These are phyloP conservation scores for Sugiyamaella grinbergsii DNA, from an alignment of 1,139 yeast genomes.

Conservation along the genomic window DNA sequence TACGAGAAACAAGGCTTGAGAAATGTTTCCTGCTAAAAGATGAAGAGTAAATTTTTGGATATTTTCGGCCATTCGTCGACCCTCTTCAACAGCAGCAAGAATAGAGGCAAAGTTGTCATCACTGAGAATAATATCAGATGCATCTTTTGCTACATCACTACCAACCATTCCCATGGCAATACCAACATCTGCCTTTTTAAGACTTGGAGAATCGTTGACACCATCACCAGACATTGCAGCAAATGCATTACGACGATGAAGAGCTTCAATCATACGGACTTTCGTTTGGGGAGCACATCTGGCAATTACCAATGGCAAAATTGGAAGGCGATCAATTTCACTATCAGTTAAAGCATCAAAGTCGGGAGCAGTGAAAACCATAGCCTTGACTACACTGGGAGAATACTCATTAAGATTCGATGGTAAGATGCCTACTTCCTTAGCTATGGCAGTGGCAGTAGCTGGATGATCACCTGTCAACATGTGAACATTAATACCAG, in stretches of 20 bases:
- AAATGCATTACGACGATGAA: slow-evolving; percentile 68
- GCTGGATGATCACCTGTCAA: slow-evolving; percentile 85
- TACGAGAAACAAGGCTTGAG: slow-evolving; percentile 71
- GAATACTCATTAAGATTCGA: slow-evolving; percentile 64
- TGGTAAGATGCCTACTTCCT: slow-evolving; percentile 83
- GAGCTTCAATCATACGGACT: slow-evolving; percentile 80
- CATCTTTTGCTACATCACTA: slow-evolving; percentile 81
- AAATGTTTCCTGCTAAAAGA: slow-evolving; percentile 74
- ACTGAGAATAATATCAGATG: slow-evolving; percentile 67
- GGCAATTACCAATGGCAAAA: slow-evolving; percentile 76
- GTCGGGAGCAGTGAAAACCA: slow-evolving; percentile 77
- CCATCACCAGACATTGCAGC: slow-evolving; percentile 92
- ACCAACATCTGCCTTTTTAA: slow-evolving; percentile 81
- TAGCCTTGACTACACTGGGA: slow-evolving; percentile 56
- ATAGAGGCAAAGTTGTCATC: slow-evolving; percentile 83
- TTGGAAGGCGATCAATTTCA: slow-evolving; percentile 67
- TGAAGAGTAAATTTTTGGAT: slow-evolving; percentile 83
- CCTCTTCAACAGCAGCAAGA: slow-evolving; percentile 77
- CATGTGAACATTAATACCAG: slow-evolving; percentile 84
- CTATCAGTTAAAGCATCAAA: slow-evolving; percentile 66
- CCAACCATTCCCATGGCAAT: slow-evolving; percentile 87
- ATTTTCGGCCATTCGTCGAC: slow-evolving; percentile 78
- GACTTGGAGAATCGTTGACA: slow-evolving; percentile 80
- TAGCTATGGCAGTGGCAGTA: slow-evolving; percentile 80
- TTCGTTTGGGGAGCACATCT: slow-evolving; percentile 86